phyloP scores from a whole-genome alignment of 1,139 yeast genomes.

The Geotrichum histeridarum region DNA sequence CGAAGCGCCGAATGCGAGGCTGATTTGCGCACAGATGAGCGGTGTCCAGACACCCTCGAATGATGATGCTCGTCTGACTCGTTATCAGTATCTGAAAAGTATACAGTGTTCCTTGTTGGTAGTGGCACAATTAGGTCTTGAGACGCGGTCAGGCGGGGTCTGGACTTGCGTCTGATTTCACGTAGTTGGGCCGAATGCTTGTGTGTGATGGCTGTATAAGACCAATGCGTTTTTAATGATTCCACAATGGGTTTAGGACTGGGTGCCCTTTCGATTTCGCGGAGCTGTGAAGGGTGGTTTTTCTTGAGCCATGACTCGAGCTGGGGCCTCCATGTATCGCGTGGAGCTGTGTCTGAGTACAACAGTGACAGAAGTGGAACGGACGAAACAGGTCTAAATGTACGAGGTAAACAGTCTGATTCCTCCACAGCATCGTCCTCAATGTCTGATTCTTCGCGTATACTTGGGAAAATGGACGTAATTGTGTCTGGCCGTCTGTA shows the following conservation, averaged over 20 bases:
- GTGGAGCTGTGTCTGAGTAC: slow-evolving; percentile 41
- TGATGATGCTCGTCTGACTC: background rate
- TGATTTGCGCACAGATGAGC: background rate
- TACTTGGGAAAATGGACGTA: background rate
- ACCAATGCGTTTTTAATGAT: slow-evolving; percentile 16
- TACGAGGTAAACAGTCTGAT: background rate
- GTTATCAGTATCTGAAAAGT: too few species aligned
- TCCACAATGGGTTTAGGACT: slow-evolving; percentile 15
- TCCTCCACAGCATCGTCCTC: background rate
- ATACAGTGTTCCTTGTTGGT: too few species aligned
- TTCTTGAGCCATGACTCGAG: slow-evolving; percentile 37
- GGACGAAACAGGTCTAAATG: background rate
- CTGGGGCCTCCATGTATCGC: slow-evolving; percentile 39
- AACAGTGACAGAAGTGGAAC: slow-evolving; percentile 25
- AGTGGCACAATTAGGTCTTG: background rate
- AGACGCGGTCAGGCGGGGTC: background rate
- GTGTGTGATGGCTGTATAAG: slow-evolving; percentile 1
- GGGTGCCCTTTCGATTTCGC: slow-evolving; percentile 19
- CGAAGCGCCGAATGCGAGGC: background rate
- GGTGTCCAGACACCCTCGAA: background rate
- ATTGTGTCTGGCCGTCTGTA: background rate
- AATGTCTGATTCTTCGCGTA: background rate
- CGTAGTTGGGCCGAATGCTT: slow-evolving; percentile 4
- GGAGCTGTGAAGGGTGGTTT: slow-evolving; percentile 18
- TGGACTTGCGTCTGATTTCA: background rate